phyloP scores from a whole-genome alignment of 2,329 filamentous ascomycete genomes.

The Fusarium gaditjirri region DNA sequence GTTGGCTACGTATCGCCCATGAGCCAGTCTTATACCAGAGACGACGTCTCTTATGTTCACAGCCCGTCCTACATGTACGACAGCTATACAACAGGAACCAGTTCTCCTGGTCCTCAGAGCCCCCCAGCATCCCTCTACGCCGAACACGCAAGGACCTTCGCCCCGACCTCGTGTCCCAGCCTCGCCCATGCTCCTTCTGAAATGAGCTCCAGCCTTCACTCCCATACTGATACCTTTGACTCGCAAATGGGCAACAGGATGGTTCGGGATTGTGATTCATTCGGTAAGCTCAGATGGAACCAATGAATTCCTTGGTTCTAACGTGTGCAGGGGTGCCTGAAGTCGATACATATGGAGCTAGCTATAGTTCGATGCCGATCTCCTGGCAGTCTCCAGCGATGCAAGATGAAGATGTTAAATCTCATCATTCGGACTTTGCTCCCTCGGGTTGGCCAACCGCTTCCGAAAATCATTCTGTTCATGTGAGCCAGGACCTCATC shows the following conservation, averaged over 20 bases:
- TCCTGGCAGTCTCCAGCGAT: slow-evolving; percentile 58
- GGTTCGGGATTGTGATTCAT: slow-evolving; percentile 64
- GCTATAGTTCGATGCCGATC: slow-evolving; percentile 58
- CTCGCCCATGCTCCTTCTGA: slow-evolving; percentile 70
- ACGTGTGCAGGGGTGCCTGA: slow-evolving; percentile 61
- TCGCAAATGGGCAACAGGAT: slow-evolving; percentile 63
- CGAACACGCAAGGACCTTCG: slow-evolving; percentile 59
- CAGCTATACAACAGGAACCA: slow-evolving; percentile 60
- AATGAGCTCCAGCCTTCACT: slow-evolving; percentile 68
- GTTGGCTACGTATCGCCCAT: slow-evolving; percentile 72
- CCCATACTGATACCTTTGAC: slow-evolving; percentile 69
- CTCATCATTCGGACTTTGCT: slow-evolving; percentile 56
- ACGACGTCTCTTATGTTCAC: slow-evolving; percentile 66
- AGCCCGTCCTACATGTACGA: slow-evolving; percentile 69
- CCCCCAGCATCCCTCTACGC: slow-evolving; percentile 66
- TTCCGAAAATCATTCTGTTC: slow-evolving; percentile 58
- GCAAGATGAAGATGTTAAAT: slow-evolving; percentile 58
- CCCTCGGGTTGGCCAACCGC: slow-evolving; percentile 61
- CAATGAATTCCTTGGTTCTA: slow-evolving; percentile 51
- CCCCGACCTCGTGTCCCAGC: slow-evolving; percentile 69
- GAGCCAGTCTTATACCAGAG: slow-evolving; percentile 65
- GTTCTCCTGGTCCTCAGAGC: slow-evolving; percentile 65
- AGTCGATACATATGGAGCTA: slow-evolving; percentile 63
- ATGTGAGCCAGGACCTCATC: slow-evolving; percentile 71
- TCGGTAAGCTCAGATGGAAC: slow-evolving; percentile 60